Evolutionary conservation across 176 grass and related monocot genomes (phyloP), one percentile per base, ranked within the genome.

Genomic region (Calamus simplicifolius): DNA sequence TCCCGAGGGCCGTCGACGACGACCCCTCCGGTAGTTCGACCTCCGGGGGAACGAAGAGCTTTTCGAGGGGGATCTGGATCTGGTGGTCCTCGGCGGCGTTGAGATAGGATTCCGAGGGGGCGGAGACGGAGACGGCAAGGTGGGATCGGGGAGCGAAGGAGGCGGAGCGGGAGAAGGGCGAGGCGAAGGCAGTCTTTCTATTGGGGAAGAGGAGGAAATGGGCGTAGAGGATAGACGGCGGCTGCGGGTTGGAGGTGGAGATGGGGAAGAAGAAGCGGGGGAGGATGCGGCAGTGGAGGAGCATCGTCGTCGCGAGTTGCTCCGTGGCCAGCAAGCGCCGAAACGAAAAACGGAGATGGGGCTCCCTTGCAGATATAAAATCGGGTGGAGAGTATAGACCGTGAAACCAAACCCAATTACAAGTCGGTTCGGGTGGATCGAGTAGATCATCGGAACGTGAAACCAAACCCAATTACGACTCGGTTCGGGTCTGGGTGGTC

Each of bases 1-100:
- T 78, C 16, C 69, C 75, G 57, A 59, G 77, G 13, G 58, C 77
- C 52, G 62, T 65, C 19, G 75, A 59, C 18, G 67, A 27, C 29
- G 67, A 38, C 31, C 31, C 83, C 16, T 60, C 54, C 18, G 62
- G 52, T 27, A 88, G 56, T 27, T 67, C 80, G 15, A 67, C 83
- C 29, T 75, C 92, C 3, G 92, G 92, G 2, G 87, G 92, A 19
- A 97, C 27, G 69, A 90, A 97, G 62, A 97, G 87, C 67, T 71
- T 89, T 23, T 84, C 70, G 25, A 91, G 66, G 26, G 81, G 84
- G 43, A 97, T 75, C 57, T 70, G 26, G 4, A 85, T 66, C 75
- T 76, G 87, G 53, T 25, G 15, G 8, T 8, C 64, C 17, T 19
- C 54, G n/a, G 51, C 71, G 2, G 51, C 38, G 5, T 69, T 53